Evolutionary conservation across 495 filamentous ascomycete genomes (phyloP).

Genomic region (Sporormia fimetaria): DNA sequence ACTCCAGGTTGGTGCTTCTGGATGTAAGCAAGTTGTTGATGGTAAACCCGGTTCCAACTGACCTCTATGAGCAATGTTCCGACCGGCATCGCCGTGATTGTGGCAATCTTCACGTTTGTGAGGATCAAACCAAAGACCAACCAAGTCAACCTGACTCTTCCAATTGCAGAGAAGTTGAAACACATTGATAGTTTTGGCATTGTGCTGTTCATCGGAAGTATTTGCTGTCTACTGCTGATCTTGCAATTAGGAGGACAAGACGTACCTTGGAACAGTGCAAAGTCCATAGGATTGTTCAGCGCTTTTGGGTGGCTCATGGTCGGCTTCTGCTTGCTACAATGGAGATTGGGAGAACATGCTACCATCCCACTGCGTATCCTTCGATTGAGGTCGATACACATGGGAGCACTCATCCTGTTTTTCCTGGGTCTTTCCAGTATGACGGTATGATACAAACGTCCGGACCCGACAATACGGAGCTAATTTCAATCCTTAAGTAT

Average conservation of each 20-base stretch:
- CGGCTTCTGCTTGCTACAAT: conserved; percentile 1
- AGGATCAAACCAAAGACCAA: neutral
- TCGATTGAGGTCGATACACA: neutral
- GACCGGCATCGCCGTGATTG: conserved; percentile 22
- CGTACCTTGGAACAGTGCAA: neutral
- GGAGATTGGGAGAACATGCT: neutral
- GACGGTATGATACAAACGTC: no score
- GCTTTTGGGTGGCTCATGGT: conserved; percentile 13
- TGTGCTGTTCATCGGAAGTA: neutral
- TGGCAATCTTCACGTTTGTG: neutral
- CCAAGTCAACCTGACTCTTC: neutral
- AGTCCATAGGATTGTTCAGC: conserved; percentile 5
- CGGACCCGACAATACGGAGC: no score
- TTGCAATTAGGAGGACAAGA: conserved; percentile 1
- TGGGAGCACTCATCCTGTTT: conserved; percentile 17
- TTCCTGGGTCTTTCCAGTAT: conserved; percentile 18
- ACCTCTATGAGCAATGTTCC: conserved; percentile 20
- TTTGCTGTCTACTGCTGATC: neutral
- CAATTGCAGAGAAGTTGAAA: neutral
- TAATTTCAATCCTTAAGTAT: no score
- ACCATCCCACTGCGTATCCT: neutral
- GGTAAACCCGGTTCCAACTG: no score
- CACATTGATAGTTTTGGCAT: neutral
- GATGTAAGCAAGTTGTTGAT: neutral
- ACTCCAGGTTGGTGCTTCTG: conserved; percentile 6